Percentiles rank a stretch among this genome's conserved stretches.
These are phyloP conservation scores for Monosporascus cannonballus DNA, from an alignment of 2,329 filamentous ascomycete genomes.

Conservation along the genomic window DNA sequence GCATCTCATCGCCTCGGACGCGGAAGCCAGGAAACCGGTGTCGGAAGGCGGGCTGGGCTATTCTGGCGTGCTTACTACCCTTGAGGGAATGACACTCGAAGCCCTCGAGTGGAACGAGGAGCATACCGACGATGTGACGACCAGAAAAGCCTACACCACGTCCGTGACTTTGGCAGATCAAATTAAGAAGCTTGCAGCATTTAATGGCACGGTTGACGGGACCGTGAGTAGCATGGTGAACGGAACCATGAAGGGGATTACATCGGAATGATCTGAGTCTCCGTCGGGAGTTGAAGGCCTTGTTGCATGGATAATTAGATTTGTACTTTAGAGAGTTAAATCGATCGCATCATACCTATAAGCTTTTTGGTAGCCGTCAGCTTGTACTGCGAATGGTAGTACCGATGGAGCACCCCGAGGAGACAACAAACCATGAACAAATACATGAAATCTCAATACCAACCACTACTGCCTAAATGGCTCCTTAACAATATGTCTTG, in stretches of 20 bases:
- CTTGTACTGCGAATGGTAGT: no score
- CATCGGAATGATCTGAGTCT: not conserved
- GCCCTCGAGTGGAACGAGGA: slow-evolving; percentile 36
- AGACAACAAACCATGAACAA: no score
- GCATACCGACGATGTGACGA: slow-evolving; percentile 18
- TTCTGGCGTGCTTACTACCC: slow-evolving; percentile 30
- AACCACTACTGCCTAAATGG: no score
- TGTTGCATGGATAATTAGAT: no score
- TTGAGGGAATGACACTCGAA: slow-evolving; percentile 34
- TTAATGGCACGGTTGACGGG: not conserved
- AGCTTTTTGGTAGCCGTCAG: no score
- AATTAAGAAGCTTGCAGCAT: not conserved
- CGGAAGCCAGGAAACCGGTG: slow-evolving; percentile 24
- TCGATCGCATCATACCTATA: no score
- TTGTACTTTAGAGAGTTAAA: no score
- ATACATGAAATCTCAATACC: no score
- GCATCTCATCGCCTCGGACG: slow-evolving; percentile 31
- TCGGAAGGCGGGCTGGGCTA: slow-evolving; percentile 33
- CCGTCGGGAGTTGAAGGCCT: no score
- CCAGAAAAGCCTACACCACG: not conserved
- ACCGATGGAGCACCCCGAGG: no score
- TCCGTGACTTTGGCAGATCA: not conserved
- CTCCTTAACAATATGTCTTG: no score
- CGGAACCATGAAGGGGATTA: not conserved
- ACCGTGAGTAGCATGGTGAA: not conserved